A percentile compares a stretch with the other conserved stretches of the same genome.
These are phyloP conservation scores for Ceratocystis huliohia DNA, from an alignment of 2,329 filamentous ascomycete genomes.

Conservation along the genomic window DNA sequence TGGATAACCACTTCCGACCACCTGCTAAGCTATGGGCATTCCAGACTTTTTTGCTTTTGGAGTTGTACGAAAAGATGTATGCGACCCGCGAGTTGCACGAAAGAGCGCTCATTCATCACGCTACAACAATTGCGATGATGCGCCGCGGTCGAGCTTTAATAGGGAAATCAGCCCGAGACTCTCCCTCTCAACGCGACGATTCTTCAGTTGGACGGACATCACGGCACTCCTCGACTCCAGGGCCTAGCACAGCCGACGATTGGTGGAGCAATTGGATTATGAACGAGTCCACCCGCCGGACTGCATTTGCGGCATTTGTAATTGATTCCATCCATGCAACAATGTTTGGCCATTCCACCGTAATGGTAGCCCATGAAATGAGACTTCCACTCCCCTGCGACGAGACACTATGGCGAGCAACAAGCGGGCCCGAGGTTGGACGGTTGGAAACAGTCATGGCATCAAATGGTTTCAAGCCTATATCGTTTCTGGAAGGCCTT, in stretches of 20 bases:
- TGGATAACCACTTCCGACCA: constrained; percentile 76
- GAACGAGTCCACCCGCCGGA: constrained; percentile 77
- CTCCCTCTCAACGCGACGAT: constrained; percentile 59
- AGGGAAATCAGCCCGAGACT: constrained; percentile 69
- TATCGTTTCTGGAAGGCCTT: constrained; percentile 79
- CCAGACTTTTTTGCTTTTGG: constrained; percentile 75
- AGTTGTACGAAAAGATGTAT: constrained; percentile 97
- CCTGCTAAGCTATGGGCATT: constrained; percentile 95
- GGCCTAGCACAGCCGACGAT: constrained; percentile 62
- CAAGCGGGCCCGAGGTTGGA: constrained; percentile 73
- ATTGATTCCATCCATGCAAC: constrained; percentile 93
- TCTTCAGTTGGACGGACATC: constrained; percentile 37
- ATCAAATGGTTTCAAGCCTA: constrained; percentile 69
- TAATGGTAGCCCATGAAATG: constrained; percentile 96
- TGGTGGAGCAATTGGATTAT: constrained; percentile 97
- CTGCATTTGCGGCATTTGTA: constrained; percentile 86
- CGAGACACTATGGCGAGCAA: constrained; percentile 82
- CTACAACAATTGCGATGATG: constrained; percentile 91
- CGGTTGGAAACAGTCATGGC: constrained; percentile 69
- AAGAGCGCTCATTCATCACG: constrained; percentile 90
- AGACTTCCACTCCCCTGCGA: constrained; percentile 82
- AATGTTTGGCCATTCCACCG: constrained; percentile 94
- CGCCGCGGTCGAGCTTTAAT: constrained; percentile 82
- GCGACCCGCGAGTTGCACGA: constrained; percentile 85
- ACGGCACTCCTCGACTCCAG: constrained; percentile 47